Evolutionary conservation across 1,139 yeast genomes (phyloP).

Genomic region (Nakaseomyces uthaithaninus): DNA sequence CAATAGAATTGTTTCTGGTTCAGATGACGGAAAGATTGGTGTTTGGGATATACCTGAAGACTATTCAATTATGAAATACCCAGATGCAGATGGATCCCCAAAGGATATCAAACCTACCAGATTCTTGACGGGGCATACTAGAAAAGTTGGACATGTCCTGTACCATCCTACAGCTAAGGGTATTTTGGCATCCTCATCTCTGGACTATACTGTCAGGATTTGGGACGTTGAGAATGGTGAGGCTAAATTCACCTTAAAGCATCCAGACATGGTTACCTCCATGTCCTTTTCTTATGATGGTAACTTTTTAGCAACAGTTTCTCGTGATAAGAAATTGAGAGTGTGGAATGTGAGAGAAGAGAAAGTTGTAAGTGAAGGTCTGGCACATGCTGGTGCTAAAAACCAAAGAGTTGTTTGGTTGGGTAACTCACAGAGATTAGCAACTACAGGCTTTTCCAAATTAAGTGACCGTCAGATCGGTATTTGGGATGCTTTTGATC

Average conservation of each 20-base stretch:
- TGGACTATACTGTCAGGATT: constrained; percentile 81
- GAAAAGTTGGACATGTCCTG: constrained; percentile 89
- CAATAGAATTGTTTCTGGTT: constrained; percentile 67
- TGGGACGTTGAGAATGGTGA: constrained; percentile 82
- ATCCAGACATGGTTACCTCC: constrained; percentile 83
- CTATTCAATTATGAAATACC: constrained; percentile 57
- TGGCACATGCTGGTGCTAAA: constrained; percentile 90
- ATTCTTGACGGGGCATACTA: constrained; percentile 71
- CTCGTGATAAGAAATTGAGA: constrained; percentile 85
- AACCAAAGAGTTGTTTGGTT: constrained; percentile 83
- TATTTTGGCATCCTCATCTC: constrained; percentile 80
- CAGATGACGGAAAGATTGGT: constrained; percentile 86
- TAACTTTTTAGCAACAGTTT: constrained; percentile 73
- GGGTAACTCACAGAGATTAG: constrained; percentile 74
- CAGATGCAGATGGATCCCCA: constrained; percentile 35
- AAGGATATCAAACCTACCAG: constrained; percentile 64
- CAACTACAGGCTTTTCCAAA: constrained; percentile 93
- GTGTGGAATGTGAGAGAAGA: constrained; percentile 85
- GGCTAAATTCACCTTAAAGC: constrained; percentile 64
- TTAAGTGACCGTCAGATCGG: constrained; percentile 93
- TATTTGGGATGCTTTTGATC: constrained; percentile 74
- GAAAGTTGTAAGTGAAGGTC: constrained; percentile 69
- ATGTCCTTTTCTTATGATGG: constrained; percentile 89
- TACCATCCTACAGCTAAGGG: constrained; percentile 85
- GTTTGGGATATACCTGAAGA: constrained; percentile 82